These are phyloP conservation scores for Spathaspora girioi DNA, from an alignment of 805 yeast species.

Conservation along the genomic window DNA sequence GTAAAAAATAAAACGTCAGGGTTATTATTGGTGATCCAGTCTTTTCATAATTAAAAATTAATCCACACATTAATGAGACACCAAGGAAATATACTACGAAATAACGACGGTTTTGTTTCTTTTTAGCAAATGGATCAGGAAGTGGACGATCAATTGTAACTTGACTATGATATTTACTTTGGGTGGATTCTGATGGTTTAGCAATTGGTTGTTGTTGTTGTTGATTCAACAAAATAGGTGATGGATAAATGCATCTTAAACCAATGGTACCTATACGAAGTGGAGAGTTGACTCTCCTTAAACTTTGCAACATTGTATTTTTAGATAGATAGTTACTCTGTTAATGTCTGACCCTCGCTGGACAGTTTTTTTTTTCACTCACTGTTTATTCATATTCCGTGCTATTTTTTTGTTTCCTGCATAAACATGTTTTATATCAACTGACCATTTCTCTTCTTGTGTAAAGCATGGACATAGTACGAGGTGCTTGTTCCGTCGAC, in stretches of 20 bases:
- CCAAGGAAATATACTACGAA: constrained; percentile 46
- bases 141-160: constrained; percentile 65
- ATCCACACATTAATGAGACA: constrained; percentile 34
- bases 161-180: background rate
- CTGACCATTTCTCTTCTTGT: background rate
- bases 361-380: background rate
- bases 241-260: background rate
- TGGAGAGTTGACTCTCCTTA: background rate
- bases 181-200: too few species aligned
- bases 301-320: background rate
- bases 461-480: constrained; percentile 19
- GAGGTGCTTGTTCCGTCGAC: constrained; percentile 42
- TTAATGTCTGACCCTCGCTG: background rate
- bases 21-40: constrained; percentile 84
- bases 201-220: background rate
- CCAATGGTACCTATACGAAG: background rate
- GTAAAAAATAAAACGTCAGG: constrained; percentile 79
- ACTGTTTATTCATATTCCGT: background rate
- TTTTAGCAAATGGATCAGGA: constrained; percentile 71
- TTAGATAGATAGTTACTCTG: background rate
- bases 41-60: constrained; percentile 91
- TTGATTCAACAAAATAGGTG: background rate
- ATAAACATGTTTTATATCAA: background rate
- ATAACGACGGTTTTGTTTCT: constrained; percentile 47
- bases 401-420: background rate